A percentile compares a stretch with the other conserved stretches of the same genome.
Evolutionary conservation across 2,329 filamentous ascomycete genomes (phyloP).

Genomic region (Xylaria sp.): DNA sequence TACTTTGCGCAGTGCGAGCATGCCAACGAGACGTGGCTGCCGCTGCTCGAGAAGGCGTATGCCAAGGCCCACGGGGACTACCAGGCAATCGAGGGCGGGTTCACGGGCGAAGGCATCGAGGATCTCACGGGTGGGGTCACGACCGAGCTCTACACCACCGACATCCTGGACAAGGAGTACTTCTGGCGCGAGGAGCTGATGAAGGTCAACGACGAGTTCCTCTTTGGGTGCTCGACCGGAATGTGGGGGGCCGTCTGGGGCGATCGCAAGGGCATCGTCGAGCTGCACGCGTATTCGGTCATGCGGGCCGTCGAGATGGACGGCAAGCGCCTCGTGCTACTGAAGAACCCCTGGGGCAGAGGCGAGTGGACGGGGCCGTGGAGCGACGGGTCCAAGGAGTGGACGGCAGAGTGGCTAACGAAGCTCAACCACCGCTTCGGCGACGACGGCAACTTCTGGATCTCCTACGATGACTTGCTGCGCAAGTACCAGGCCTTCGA

Average conservation of each 20-base stretch:
- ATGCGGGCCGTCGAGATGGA: slow-evolving; percentile 68
- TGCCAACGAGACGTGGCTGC: slow-evolving; percentile 77
- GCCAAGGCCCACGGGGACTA: slow-evolving; percentile 82
- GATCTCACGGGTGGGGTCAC: slow-evolving; percentile 74
- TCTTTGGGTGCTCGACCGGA: slow-evolving; percentile 70
- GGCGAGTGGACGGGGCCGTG: slow-evolving; percentile 84
- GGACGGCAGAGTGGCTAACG: slow-evolving; percentile 82
- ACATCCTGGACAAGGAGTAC: slow-evolving; percentile 77
- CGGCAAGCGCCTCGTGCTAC: slow-evolving; percentile 70
- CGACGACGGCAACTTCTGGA: slow-evolving; percentile 76
- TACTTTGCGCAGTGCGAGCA: slow-evolving; percentile 77
- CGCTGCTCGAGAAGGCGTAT: slow-evolving; percentile 77
- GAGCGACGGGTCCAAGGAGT: slow-evolving; percentile 85
- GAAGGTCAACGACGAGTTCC: slow-evolving; percentile 80
- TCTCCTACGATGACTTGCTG: slow-evolving; percentile 68
- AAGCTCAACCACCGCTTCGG: slow-evolving; percentile 79
- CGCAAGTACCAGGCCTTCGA: slow-evolving; percentile 68
- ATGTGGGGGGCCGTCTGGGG: slow-evolving; percentile 58
- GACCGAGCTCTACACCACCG: slow-evolving; percentile 71
- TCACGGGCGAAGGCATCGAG: slow-evolving; percentile 66
- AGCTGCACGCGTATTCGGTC: slow-evolving; percentile 70
- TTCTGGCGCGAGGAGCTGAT: slow-evolving; percentile 85
- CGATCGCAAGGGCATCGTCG: slow-evolving; percentile 66
- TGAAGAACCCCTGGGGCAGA: slow-evolving; percentile 83
- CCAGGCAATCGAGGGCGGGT: slow-evolving; percentile 75